These are phyloP conservation scores for Tetrapisispora nanseiensis DNA, from an alignment of 805 yeast species.

Conservation along the genomic window DNA sequence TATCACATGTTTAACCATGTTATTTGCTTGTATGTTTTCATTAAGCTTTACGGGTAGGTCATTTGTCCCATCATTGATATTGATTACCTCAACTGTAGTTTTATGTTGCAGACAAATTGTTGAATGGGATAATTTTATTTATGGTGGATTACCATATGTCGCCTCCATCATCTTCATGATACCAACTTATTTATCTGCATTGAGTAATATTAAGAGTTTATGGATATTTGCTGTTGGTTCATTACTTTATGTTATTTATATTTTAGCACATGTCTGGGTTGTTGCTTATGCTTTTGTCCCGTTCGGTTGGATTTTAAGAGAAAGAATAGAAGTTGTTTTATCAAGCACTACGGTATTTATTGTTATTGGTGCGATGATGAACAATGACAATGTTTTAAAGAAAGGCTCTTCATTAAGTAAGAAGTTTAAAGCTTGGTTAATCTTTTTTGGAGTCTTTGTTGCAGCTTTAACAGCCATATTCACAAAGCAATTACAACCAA, in stretches of 20 bases:
- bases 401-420: slow-evolving; percentile 4
- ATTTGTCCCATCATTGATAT: slow-evolving; percentile 18
- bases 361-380: slow-evolving; percentile 39
- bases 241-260: slow-evolving; percentile 41
- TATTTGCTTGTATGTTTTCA: slow-evolving; percentile 40
- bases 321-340: slow-evolving; percentile 72
- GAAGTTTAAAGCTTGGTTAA: slow-evolving; percentile 12
- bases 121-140: slow-evolving; percentile 29
- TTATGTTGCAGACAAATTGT: slow-evolving; percentile 14
- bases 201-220: slow-evolving; percentile 47
- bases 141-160: slow-evolving; percentile 66
- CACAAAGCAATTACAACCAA: slow-evolving; percentile 22
- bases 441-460: slow-evolving; percentile 10
- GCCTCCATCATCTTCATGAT: slow-evolving; percentile 50
- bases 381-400: background rate
- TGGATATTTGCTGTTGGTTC: slow-evolving; percentile 41
- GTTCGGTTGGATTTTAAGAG: slow-evolving; percentile 79
- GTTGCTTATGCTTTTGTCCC: slow-evolving; percentile 99
- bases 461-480: slow-evolving; percentile 15
- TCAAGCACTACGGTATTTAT: slow-evolving; percentile 44
- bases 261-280: slow-evolving; percentile 86
- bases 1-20: slow-evolving; percentile 48
- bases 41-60: slow-evolving; percentile 14
- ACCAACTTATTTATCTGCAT: slow-evolving; percentile 54
- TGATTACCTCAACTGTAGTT: slow-evolving; percentile 24